phyloP scores from a whole-genome alignment of 345 rosid species.

The Trapa incisa region DNA sequence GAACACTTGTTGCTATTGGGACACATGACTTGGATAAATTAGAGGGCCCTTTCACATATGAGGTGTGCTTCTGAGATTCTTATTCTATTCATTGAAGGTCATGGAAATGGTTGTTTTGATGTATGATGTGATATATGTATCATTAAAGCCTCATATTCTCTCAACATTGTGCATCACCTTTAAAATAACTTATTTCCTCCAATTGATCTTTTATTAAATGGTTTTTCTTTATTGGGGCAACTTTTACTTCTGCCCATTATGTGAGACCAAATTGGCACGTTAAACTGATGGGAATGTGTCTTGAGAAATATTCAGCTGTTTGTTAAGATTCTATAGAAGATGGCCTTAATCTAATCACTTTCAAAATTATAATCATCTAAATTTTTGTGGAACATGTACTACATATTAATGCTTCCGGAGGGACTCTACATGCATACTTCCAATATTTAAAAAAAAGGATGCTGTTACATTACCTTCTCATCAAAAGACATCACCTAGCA shows the following conservation, averaged over 20 bases:
- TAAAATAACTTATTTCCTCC: background rate
- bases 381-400: background rate
- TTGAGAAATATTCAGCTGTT: background rate
- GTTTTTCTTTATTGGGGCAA: background rate
- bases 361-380: background rate
- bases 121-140: background rate
- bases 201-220: background rate
- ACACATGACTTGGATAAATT: constrained; percentile 91
- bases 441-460: background rate
- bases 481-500: background rate
- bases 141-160: background rate
- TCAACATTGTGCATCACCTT: background rate
- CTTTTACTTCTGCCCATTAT: background rate
- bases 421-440: too few relatives aligned
- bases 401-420: background rate
- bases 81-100: background rate
- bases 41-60: constrained; percentile 84
- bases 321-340: background rate
- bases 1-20: constrained; percentile 86
- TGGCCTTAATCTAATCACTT: background rate
- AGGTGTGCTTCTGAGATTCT: constrained; percentile 36
- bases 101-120: background rate
- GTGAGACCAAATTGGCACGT: background rate
- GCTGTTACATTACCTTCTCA: background rate
- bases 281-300: background rate